phyloP scores from a whole-genome alignment of 805 yeast genomes.

The Ogataea henricii region DNA sequence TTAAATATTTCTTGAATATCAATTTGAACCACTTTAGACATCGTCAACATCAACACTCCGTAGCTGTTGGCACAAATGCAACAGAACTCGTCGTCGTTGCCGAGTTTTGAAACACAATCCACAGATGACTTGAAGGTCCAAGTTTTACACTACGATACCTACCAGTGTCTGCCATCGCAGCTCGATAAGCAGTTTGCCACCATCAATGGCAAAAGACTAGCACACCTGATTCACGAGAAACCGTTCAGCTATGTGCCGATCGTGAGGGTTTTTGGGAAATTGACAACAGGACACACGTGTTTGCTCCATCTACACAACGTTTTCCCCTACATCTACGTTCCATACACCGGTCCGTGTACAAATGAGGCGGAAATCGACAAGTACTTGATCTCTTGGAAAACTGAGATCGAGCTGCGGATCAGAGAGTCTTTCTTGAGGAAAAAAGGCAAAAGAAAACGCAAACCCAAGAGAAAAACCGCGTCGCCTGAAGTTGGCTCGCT shows the following conservation, averaged over 20 bases:
- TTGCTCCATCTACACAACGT: constrained; percentile 79
- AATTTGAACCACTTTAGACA: no score
- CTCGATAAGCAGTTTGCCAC: constrained; percentile 50
- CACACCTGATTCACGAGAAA: constrained; percentile 12
- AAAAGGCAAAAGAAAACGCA: constrained; percentile 14
- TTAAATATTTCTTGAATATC: no score
- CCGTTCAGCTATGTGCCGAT: constrained; percentile 64
- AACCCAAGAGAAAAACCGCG: neutral
- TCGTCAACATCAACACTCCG: no score
- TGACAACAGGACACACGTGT: constrained; percentile 59
- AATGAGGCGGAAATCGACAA: constrained; percentile 27
- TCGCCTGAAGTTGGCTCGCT: neutral
- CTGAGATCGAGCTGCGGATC: constrained; percentile 42
- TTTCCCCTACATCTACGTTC: constrained; percentile 78
- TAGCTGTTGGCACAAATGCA: no score
- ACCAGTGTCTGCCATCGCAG: constrained; percentile 54
- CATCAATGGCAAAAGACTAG: constrained; percentile 28
- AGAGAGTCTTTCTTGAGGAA: neutral
- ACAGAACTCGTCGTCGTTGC: constrained; percentile 12
- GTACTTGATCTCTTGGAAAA: constrained; percentile 42
- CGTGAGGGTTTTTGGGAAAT: constrained; percentile 72
- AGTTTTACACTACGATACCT: constrained; percentile 65
- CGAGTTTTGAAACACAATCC: constrained; percentile 8
- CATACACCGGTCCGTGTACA: constrained; percentile 54
- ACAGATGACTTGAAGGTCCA: constrained; percentile 47